Conservation (phyloP, 78 protist genomes). For the Dictyostelium firmibasis region DNA sequence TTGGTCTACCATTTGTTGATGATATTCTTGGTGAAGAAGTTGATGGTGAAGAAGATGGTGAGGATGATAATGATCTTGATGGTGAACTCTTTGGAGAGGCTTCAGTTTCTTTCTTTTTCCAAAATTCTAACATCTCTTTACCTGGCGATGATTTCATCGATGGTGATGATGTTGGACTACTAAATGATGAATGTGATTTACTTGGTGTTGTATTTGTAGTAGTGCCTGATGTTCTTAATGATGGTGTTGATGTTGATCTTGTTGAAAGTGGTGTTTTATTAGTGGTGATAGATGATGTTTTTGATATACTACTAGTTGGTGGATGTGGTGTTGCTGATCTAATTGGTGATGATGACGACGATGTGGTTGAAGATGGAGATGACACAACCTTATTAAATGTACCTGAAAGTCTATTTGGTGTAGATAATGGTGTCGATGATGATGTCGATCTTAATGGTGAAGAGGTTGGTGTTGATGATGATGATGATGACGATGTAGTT, state of each 20-base stretch:
- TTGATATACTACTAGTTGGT: not conserved
- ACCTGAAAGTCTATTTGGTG: not conserved
- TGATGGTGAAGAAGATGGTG: not conserved
- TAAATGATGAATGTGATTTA: not conserved
- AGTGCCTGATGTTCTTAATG: not conserved
- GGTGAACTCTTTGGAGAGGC: not conserved
- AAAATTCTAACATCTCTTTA: slow-evolving; percentile 39
- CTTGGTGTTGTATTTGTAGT: not conserved
- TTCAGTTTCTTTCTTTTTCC: slow-evolving; percentile 44
- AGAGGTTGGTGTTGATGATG: not conserved
- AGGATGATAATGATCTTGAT: not conserved
- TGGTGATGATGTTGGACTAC: slow-evolving; percentile 11
- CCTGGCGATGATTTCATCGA: not conserved
- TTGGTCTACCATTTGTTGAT: not conserved
- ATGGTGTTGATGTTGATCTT: slow-evolving; percentile 29
- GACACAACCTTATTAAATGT: not conserved
- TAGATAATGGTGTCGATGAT: not conserved
- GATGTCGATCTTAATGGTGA: slow-evolving; percentile 5
- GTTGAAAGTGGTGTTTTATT: slow-evolving; percentile 1
- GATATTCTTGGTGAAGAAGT: not conserved
- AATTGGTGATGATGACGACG: not conserved
- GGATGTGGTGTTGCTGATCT: not conserved
- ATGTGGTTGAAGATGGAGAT: not conserved
- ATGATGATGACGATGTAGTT: not conserved
- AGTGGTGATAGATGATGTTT: not conserved